These are phyloP conservation scores for Suillus sp. DNA, from an alignment of 768 basidiomycete species.

Conservation along the genomic window DNA sequence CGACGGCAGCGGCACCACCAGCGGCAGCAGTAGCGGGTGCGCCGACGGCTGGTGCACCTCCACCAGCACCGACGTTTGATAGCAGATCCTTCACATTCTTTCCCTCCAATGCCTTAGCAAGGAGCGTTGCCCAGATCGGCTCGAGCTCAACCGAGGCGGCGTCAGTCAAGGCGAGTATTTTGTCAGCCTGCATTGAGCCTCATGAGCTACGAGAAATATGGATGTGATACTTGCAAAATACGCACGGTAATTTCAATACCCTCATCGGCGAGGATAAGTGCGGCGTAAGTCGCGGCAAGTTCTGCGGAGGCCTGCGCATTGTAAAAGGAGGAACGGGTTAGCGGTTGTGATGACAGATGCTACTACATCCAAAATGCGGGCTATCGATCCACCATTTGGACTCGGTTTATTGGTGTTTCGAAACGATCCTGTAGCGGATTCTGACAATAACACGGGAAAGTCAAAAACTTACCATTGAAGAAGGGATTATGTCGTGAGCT, in stretches of 20 bases:
- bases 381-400: constrained; percentile 23
- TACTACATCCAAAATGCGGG: constrained; percentile 17
- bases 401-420: not conserved
- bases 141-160: constrained; percentile 89
- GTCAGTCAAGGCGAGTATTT: constrained; percentile 80
- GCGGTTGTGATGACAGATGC: constrained; percentile 6
- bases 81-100: constrained; percentile 97
- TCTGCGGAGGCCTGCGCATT: constrained; percentile 56
- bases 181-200: constrained; percentile 72
- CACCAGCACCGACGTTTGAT: constrained; percentile 92
- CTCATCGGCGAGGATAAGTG: constrained; percentile 98
- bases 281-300: constrained; percentile 94
- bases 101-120: constrained; percentile 97
- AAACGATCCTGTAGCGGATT: not conserved
- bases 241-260: constrained; percentile 95
- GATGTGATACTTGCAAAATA: constrained; percentile 22
- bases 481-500: constrained; percentile 12
- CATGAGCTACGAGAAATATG: constrained; percentile 4
- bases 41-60: constrained; percentile 76
- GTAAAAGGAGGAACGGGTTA: constrained; percentile 16
- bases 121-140: constrained; percentile 96
- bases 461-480: constrained; percentile 30
- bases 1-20: constrained; percentile 58
- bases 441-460: not conserved
- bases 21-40: constrained; percentile 52